Conservation (phyloP, 169 alveolate species). For the Cryptosporidium sp. region DNA sequence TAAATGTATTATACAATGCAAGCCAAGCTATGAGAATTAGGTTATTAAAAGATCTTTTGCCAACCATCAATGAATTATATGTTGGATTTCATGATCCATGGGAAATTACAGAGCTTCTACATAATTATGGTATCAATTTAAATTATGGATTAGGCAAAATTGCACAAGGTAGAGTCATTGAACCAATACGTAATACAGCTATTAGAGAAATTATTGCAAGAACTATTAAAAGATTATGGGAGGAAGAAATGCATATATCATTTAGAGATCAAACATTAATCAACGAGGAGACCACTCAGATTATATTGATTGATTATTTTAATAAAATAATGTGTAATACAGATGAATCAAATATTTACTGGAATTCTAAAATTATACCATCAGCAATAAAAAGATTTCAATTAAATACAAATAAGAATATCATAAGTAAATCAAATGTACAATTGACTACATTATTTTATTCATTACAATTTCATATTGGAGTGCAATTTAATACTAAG, state of each 20-base stretch:
- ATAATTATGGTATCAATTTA: slow-evolving; percentile 57
- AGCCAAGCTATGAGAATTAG: slow-evolving; percentile 73
- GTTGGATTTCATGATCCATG: slow-evolving; percentile 71
- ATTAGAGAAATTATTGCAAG: slow-evolving; percentile 71
- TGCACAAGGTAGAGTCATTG: slow-evolving; percentile 61
- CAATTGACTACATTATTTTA: slow-evolving; percentile 43
- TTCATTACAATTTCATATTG: slow-evolving; percentile 69
- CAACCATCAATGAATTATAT: slow-evolving; percentile 63
- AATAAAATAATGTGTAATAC: slow-evolving; percentile 61
- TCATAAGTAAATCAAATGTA: slow-evolving; percentile 33
- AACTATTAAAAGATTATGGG: slow-evolving; percentile 73
- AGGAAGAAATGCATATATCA: slow-evolving; percentile 59
- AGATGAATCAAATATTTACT: slow-evolving; percentile 66
- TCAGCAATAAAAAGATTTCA: slow-evolving; percentile 66
- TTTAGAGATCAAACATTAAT: slow-evolving; percentile 60
- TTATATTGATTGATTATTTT: slow-evolving; percentile 44
- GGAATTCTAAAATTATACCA: slow-evolving; percentile 74
- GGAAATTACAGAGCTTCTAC: slow-evolving; percentile 72
- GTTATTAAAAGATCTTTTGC: slow-evolving; percentile 30
- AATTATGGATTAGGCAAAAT: slow-evolving; percentile 56
- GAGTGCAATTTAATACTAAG: slow-evolving; percentile 51
- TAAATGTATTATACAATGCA: slow-evolving; percentile 22
- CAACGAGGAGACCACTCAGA: slow-evolving; percentile 67
- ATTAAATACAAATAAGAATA: slow-evolving; percentile 13
- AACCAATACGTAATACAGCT: slow-evolving; percentile 56